Conservation (phyloP, 1,284 basidiomycete genomes). For the Hypsizygus ulmarius region DNA sequence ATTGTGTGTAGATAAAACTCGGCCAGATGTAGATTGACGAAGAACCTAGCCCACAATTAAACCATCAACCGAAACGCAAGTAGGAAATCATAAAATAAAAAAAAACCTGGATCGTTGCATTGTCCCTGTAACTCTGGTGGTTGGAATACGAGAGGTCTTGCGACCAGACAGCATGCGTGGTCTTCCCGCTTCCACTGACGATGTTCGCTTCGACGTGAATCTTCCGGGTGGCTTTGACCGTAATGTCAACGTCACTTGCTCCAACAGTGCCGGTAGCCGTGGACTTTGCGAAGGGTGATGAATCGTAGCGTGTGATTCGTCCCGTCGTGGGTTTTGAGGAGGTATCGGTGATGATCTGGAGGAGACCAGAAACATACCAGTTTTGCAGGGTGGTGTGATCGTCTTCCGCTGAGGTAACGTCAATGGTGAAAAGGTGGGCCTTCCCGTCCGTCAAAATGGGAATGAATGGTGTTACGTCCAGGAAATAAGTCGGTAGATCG, state of each 20-base stretch:
- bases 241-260: conserved; percentile 49
- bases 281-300: conserved; percentile 52
- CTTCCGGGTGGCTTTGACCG: conserved; percentile 51
- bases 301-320: conserved; percentile 57
- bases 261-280: conserved; percentile 46
- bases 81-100: not conserved
- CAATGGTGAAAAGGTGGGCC: conserved; percentile 66
- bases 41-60: conserved; percentile 43
- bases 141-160: conserved; percentile 56
- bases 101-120: conserved; percentile 48
- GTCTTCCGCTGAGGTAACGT: conserved; percentile 69
- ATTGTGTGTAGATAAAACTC: conserved; percentile 58
- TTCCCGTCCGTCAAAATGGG: conserved; percentile 67
- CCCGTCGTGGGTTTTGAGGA: conserved; percentile 66
- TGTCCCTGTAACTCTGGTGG: conserved; percentile 51
- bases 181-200: conserved; percentile 53
- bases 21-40: conserved; percentile 58
- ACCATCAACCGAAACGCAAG: not conserved
- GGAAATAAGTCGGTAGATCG: conserved; percentile 74
- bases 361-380: conserved; percentile 74
- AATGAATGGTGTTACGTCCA: conserved; percentile 79
- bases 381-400: conserved; percentile 66
- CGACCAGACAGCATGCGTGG: conserved; percentile 50
- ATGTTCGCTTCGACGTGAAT: conserved; percentile 57
- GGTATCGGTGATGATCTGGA: conserved; percentile 67